These are phyloP conservation scores for Trichoderma atrobrunneum DNA, from an alignment of 2,329 filamentous ascomycete genomes.

Conservation along the genomic window DNA sequence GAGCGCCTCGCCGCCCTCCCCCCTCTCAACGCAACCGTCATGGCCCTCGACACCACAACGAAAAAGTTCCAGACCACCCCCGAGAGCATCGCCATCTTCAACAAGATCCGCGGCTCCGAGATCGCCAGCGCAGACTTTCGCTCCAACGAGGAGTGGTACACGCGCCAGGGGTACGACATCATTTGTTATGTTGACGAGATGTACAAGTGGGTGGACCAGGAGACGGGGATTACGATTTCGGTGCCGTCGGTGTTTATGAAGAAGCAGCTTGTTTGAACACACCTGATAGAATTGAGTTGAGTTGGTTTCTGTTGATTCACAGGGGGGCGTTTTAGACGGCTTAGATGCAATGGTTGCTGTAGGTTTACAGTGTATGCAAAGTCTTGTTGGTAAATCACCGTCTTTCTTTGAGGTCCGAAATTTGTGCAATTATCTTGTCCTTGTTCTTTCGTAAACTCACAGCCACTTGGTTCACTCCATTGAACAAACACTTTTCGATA, in stretches of 20 bases:
- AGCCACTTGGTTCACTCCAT: background rate
- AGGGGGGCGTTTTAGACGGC: background rate
- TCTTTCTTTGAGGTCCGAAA: background rate
- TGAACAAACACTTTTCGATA: background rate
- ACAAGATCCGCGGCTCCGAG: constrained; percentile 28
- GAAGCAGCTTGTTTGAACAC: constrained; percentile 25
- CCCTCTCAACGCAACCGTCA: constrained; percentile 33
- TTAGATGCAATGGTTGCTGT: background rate
- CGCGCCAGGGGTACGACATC: constrained; percentile 28
- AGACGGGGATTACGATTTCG: constrained; percentile 12
- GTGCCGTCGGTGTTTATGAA: constrained; percentile 27
- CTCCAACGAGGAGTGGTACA: constrained; percentile 34
- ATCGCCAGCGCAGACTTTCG: constrained; percentile 27
- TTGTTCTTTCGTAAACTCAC: background rate
- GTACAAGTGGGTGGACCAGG: constrained; percentile 23
- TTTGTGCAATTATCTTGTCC: background rate
- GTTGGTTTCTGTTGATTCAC: background rate
- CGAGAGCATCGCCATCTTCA: constrained; percentile 25
- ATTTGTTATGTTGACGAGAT: constrained; percentile 20
- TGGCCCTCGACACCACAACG: constrained; percentile 37
- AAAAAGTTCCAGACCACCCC: constrained; percentile 31
- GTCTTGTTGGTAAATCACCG: background rate
- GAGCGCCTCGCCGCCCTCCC: constrained; percentile 33
- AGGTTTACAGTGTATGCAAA: background rate
- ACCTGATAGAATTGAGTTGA: too few relatives aligned